phyloP scores from a whole-genome alignment of 805 yeast species.

The Saccharomycopsis synnaedendra region DNA sequence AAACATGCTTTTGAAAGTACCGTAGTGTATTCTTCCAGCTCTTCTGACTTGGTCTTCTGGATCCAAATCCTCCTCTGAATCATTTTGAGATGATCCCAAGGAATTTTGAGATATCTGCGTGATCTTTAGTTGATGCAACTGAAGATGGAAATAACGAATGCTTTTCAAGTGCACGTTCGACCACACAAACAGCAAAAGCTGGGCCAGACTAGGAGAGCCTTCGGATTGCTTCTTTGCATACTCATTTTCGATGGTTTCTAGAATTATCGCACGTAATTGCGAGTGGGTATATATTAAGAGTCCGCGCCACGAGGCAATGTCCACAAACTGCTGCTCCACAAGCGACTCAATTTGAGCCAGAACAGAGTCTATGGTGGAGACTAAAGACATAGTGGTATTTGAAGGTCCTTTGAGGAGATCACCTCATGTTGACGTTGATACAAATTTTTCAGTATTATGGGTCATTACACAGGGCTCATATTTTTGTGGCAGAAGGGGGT shows the following conservation, averaged over 20 bases:
- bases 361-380: neutral
- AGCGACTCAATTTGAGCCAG: slow-evolving; percentile 2
- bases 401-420: too few relatives aligned
- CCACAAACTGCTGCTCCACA: slow-evolving; percentile 6
- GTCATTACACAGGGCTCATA: too few relatives aligned
- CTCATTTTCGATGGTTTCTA: neutral
- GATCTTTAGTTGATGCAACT: slow-evolving; percentile 8
- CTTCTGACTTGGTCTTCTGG: neutral
- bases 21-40: neutral
- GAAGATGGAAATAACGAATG: slow-evolving; percentile 10
- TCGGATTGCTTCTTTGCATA: neutral
- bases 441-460: too few relatives aligned
- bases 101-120: slow-evolving; percentile 1
- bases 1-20: slow-evolving; percentile 4
- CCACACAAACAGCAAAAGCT: slow-evolving; percentile 10
- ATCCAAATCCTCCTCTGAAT: neutral
- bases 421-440: too few relatives aligned
- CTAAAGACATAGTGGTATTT: slow-evolving; percentile 3
- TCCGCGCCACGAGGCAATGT: slow-evolving; percentile 6
- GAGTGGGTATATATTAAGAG: slow-evolving; percentile 4
- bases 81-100: neutral
- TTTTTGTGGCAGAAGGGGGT: too few relatives aligned
- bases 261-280: neutral
- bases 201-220: neutral
- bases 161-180: slow-evolving; percentile 2